phyloP scores from a whole-genome alignment of 2,329 filamentous ascomycete species.

The Colletotrichum melonis region DNA sequence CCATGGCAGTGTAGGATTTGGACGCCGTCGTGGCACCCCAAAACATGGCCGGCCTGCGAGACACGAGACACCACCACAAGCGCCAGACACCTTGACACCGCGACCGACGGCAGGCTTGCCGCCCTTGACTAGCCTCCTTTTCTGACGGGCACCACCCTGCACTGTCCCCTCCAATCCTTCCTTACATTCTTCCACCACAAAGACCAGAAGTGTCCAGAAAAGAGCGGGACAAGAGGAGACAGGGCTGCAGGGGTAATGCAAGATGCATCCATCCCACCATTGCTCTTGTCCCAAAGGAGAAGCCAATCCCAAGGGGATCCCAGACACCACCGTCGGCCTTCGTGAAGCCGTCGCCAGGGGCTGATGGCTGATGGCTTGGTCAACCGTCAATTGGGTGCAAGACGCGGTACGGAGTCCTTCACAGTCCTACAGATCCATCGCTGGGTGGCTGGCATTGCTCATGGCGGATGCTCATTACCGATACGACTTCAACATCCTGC shows the following conservation, averaged over 20 bases:
- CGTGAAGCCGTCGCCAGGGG: not conserved
- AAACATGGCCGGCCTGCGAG: not conserved
- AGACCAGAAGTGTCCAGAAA: not conserved
- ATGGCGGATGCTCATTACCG: not conserved
- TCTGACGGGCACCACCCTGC: slow-evolving; percentile 8
- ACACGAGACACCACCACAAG: not conserved
- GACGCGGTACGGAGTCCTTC: not conserved
- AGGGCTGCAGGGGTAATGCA: slow-evolving; percentile 32
- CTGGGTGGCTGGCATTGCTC: no score
- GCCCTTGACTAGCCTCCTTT: slow-evolving; percentile 1
- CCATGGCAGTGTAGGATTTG: no score
- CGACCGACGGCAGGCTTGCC: slow-evolving; percentile 5
- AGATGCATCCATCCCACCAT: slow-evolving; percentile 21
- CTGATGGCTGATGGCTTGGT: not conserved
- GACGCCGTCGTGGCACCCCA: not conserved
- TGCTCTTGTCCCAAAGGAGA: slow-evolving; percentile 25
- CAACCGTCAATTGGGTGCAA: not conserved
- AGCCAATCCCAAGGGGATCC: not conserved
- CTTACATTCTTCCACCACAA: not conserved
- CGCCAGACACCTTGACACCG: slow-evolving; percentile 8
- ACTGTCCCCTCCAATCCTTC: not conserved
- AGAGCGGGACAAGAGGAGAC: slow-evolving; percentile 8
- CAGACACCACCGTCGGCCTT: not conserved
- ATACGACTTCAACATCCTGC: not conserved
- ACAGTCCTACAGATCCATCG: no score